These are phyloP conservation scores for Penicillium taxi DNA, from an alignment of 495 filamentous ascomycete genomes.

Conservation along the genomic window DNA sequence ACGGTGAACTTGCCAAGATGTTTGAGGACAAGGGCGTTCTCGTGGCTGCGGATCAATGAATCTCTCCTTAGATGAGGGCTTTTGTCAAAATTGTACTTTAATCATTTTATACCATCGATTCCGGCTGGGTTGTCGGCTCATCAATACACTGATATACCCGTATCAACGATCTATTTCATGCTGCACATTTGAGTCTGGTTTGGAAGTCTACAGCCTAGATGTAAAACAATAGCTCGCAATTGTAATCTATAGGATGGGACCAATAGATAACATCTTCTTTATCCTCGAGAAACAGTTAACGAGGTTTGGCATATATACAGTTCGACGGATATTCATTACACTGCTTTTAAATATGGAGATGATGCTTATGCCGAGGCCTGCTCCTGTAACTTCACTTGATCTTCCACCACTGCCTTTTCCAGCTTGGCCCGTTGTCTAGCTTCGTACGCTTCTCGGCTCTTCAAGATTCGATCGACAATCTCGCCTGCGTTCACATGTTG, in stretches of 20 bases:
- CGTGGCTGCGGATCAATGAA: constrained; percentile 43
- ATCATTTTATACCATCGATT: no score
- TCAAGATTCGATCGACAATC: constrained; percentile 85
- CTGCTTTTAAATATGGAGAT: neutral
- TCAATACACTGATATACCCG: no score
- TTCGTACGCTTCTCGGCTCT: constrained; percentile 75
- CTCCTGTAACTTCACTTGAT: constrained; percentile 35
- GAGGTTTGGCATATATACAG: constrained; percentile 13
- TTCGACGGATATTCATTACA: constrained; percentile 9
- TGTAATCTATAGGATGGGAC: no score
- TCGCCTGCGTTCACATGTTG: constrained; percentile 83
- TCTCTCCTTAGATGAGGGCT: no score
- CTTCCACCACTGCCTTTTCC: constrained; percentile 68
- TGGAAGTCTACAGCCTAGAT: no score
- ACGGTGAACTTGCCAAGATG: constrained; percentile 83
- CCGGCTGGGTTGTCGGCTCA: no score
- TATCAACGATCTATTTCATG: no score
- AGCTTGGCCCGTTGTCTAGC: constrained; percentile 83
- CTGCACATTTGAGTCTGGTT: no score
- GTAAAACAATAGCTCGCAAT: no score
- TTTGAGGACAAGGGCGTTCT: constrained; percentile 85
- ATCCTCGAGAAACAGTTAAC: constrained; percentile 14
- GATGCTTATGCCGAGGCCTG: constrained; percentile 12
- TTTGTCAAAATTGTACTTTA: no score
- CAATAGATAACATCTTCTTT: constrained; percentile 1